These are phyloP conservation scores for Volvariella surrecta DNA, from an alignment of 1,284 basidiomycete genomes.

Conservation along the genomic window DNA sequence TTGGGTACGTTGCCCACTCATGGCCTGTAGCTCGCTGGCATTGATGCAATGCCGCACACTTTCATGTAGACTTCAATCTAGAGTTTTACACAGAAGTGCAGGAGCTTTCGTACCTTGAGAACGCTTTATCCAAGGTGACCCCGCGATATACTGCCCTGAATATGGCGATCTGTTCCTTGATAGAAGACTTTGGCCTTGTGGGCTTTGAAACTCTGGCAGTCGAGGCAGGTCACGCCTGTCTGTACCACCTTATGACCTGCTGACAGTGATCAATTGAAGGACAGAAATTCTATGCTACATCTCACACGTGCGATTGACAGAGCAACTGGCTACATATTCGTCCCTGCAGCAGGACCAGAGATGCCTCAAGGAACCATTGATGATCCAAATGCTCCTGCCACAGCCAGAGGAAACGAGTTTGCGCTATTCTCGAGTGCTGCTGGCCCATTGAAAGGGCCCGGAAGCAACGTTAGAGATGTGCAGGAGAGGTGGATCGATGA, in stretches of 20 bases:
- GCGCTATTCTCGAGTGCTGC: constrained; percentile 61
- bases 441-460: constrained; percentile 43
- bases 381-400: constrained; percentile 27
- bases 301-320: constrained; percentile 79
- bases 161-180: constrained; percentile 82
- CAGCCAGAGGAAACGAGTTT: constrained; percentile 56
- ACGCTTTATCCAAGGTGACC: constrained; percentile 56
- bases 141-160: constrained; percentile 75
- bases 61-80: constrained; percentile 90
- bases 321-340: constrained; percentile 83
- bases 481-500: constrained; percentile 88
- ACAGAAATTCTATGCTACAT: constrained; percentile 89
- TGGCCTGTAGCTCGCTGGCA: constrained; percentile 5
- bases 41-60: background rate
- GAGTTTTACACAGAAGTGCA: constrained; percentile 99
- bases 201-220: constrained; percentile 97
- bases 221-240: constrained; percentile 46
- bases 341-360: constrained; percentile 47
- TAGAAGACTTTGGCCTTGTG: constrained; percentile 93
- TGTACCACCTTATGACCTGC: background rate
- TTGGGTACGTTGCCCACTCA: constrained; percentile 53
- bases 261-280: constrained; percentile 33
- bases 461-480: constrained; percentile 65
- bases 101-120: constrained; percentile 86
- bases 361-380: constrained; percentile 45